Evolutionary conservation across 345 rosid species (phyloP), one percentile per base, ranked within the genome.

Genomic region (Durio zibethinus): DNA sequence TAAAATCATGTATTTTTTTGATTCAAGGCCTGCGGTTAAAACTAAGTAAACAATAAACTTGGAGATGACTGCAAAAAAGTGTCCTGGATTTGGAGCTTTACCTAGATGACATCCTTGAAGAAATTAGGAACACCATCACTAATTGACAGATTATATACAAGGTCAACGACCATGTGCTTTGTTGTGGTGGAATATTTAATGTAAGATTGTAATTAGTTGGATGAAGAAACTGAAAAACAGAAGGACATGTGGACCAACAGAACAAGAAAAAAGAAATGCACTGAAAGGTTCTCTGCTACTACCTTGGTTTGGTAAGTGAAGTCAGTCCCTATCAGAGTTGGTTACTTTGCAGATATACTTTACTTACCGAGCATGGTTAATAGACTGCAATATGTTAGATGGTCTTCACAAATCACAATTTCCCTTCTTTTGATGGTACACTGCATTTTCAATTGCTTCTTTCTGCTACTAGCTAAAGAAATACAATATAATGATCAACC

Each of bases 231-330:
- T 1, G 66, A 61, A 20, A 21, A 25, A 35, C 12, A 21, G 35
- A 63, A 63, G 68, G 35, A 63, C 40, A 62, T 7, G 23, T 33
- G 68, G 68, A 35, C 43, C 21, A 63, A 63, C 4, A 35, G 5
- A 35, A 29, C 1, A 31, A 33, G 23, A 63, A 35, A 18, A 62
- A 18, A 31, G 10, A 65, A n/a, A 38, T 8, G 71, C 3, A n/a
- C 42, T 38, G 16, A 38, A 18, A 21, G 7, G 29, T 38, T 65
- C 27, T 20, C 48, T 10, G 29, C 47, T 66, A 4, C 31, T 5
- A 40, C 52, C 31, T 59, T 63, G 72, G 40, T 66, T 66, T 66
- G 50, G 20, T 42, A n/a, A n/a, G n/a, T n/a, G n/a, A n/a, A n/a
- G n/a, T n/a, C 72, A 21, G 50, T 40, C 31, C 29, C 31, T 66